Evolutionary conservation across 2,329 filamentous ascomycete species (phyloP), one percentile per base, ranked within the genome.

Genomic region (Pseudopyricularia cyperi): DNA sequence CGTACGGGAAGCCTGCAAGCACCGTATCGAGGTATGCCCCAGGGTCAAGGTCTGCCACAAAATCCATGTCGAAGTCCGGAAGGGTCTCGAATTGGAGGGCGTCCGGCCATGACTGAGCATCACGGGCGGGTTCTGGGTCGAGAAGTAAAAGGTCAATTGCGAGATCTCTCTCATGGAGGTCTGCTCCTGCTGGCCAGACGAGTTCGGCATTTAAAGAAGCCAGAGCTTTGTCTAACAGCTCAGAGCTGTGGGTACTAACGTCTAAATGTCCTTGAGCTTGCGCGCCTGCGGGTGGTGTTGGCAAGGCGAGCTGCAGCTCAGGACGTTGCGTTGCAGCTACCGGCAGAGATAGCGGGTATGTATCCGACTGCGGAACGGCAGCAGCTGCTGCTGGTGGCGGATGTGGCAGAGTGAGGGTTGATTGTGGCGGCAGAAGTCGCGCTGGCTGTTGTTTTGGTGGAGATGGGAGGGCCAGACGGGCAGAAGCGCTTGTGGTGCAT

Each of bases 171-270:
- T 26, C 24, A 42, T 35, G 11, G 17, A 51, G 37, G 12, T 51
- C 37, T 17, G 37, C 28, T n/a, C 42, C 37, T 11, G 30, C 17
- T 22, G 37, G 8, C 28, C 22, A 19, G 15, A 14, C n/a, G 15
- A 34, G n/a, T 22, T 51, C 49, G 26, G 17, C 26, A 26, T 44
- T 26, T 35, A 28, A 49, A 32, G n/a, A 22, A n/a, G 34, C 12
- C 14, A 22, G 22, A 35, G 9, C n/a, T 12, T 28, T 28, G 49
- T 26, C 28, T 6, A 26, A 5, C 35, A 33, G 24, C 39, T 5
- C 33, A 26, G 22, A 46, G 49, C 42, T 34, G 35, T 51, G 49
- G 49, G 37, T 51, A 51, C 49, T 51, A 51, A 51, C 49, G 49
- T 51, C 49, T 44, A 28, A 30, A 5, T 19, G 49, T 46, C 37